Evolutionary conservation across 2,329 filamentous ascomycete genomes (phyloP), one percentile per base, ranked within the genome.

Genomic region (Penicillium psychrosexuale): DNA sequence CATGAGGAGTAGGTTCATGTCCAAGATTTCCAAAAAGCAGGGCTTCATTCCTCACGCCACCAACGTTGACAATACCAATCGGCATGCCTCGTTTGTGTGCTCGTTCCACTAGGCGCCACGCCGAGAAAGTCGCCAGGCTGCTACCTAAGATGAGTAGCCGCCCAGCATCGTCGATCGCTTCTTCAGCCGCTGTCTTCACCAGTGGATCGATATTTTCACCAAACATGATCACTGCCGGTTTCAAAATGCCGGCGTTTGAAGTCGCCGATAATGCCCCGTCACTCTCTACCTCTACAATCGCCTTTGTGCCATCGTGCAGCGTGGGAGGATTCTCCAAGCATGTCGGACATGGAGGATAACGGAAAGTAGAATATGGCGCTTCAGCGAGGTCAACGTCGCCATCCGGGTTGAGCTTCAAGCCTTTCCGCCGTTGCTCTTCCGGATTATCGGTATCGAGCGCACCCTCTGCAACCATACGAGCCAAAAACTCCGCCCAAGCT

Each of bases 151-250:
- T 82, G 22, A 97, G 78, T 34, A 97, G 74, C 56, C 84, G 84
- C 6, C 85, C 85, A 1, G 91, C 89, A 28, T 82, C 81, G 66
- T 97, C 90, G 47, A 97, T 84, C 12, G 89, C 88, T 28, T 84
- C 76, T 68, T 97, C 92, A 1, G 92, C 93, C 0, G 85, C 85
- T 1, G 77, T 72, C 71, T 95, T 97, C 34, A 92, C 86, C 1
- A 75, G 66, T 1, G 75, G 72, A 0, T 83, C 78, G 47, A 97
- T 96, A 56, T 85, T 92, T 74, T 97, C 94, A 15, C 94, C 94
- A 71, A 97, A 97, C 91, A 97, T 97, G 65, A 92, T 86, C 2
- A 99, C 92, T 0, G 90, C 90, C 3, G 94, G 94, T 69, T 97
- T 97, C 52, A 99, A 72, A 36, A 97, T 84, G 2, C 93, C 94